These are phyloP conservation scores for Corylus americana DNA, from an alignment of 306 rosid genomes.

Conservation along the genomic window DNA sequence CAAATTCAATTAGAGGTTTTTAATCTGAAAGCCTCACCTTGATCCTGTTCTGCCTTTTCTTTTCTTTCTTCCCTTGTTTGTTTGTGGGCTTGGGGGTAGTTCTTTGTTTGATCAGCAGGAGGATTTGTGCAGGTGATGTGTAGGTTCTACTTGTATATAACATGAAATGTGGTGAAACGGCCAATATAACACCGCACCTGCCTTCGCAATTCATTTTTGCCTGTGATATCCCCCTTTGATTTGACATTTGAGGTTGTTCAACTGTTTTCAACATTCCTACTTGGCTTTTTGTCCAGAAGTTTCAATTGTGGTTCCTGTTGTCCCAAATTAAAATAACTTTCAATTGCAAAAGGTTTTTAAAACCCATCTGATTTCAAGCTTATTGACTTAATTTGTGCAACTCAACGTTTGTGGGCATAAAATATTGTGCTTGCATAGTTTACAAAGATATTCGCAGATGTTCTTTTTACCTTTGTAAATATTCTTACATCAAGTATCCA, in stretches of 20 bases:
- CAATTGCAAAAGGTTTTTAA: not conserved
- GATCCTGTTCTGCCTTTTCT: slow-evolving; percentile 13
- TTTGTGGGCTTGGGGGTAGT: not conserved
- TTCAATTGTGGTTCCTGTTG: not conserved
- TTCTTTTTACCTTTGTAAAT: not conserved
- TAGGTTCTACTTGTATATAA: not conserved
- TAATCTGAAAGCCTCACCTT: slow-evolving; percentile 3
- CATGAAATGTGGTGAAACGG: not conserved
- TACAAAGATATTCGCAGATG: not conserved
- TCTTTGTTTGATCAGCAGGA: not conserved
- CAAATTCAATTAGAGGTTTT: not conserved
- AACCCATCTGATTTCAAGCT: not conserved
- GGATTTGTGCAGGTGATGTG: not conserved
- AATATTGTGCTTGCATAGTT: not conserved
- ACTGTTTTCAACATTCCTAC: not conserved
- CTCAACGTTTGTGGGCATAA: not conserved
- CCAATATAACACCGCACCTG: not conserved
- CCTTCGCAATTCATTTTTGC: not conserved
- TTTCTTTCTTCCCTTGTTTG: slow-evolving; percentile 17
- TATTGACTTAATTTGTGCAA: not conserved
- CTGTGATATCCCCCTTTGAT: not conserved
- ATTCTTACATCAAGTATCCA: not conserved
- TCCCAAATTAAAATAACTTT: not conserved
- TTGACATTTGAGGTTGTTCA: not conserved
- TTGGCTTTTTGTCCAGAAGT: not conserved